Evolutionary conservation across 1,284 basidiomycete genomes (phyloP).

Genomic region (Cryptococcus depauperatus): DNA sequence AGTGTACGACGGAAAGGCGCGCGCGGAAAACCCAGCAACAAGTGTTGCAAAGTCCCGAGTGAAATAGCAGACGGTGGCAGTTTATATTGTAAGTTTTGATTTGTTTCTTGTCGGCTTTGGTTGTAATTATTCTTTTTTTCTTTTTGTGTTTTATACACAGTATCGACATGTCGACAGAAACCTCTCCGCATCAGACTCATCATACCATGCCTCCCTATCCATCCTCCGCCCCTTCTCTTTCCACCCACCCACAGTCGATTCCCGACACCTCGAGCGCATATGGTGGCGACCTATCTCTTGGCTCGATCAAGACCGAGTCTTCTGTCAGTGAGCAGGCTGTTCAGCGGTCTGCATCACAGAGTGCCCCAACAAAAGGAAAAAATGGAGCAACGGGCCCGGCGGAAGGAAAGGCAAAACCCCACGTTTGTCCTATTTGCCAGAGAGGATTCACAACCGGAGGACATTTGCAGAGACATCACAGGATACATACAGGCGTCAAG

Average conservation of each 20-base stretch:
- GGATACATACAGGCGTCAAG: slow-evolving; percentile 44
- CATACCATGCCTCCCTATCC: slow-evolving; percentile 5
- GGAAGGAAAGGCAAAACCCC: slow-evolving; percentile 40
- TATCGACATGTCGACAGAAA: slow-evolving; percentile 14
- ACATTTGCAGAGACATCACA: slow-evolving; percentile 41
- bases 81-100: neutral
- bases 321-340: slow-evolving; percentile 7
- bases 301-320: slow-evolving; percentile 14
- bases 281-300: slow-evolving; percentile 9
- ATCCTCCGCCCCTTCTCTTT: slow-evolving; percentile 6
- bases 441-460: slow-evolving; percentile 42
- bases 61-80: no score
- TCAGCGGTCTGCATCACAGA: slow-evolving; percentile 2
- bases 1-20: no score
- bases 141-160: neutral
- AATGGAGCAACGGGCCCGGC: slow-evolving; percentile 42
- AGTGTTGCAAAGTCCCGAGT: no score
- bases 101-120: no score
- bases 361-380: slow-evolving; percentile 36
- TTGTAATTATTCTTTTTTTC: no score
- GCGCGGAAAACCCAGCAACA: no score
- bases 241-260: slow-evolving; percentile 1
- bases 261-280: slow-evolving; percentile 5
- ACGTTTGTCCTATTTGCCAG: slow-evolving; percentile 39
- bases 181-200: slow-evolving; percentile 12